Evolutionary conservation across 306 rosid species (phyloP), one percentile per base, ranked within the genome.

Genomic region (Quercus dentata): DNA sequence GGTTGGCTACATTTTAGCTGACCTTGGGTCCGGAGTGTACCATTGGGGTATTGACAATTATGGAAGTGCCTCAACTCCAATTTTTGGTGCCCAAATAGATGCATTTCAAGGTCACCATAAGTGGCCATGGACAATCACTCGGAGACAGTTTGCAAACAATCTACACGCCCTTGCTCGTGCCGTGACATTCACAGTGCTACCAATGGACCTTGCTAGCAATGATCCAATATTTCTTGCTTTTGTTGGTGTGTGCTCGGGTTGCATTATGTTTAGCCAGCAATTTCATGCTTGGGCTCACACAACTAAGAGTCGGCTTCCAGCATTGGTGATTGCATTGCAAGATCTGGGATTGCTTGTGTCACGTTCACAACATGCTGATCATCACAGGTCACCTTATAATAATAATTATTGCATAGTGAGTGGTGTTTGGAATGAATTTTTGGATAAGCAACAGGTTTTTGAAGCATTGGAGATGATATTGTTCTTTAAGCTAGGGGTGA

Each of bases 211-310:
- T 44, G n/a, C 84, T 69, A 86, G 73, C 30, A 81, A 88, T 72
- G 91, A 95, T 41, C 96, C 94, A 5, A 3, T 75, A 30, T 8
- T 86, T 57, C 90, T 83, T 75, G 90, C 85, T 1, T 91, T 95
- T 73, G 89, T 92, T 81, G 87, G 82, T 7, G 28, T 84, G 81
- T 92, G 83, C 64, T 69, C 97, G 0, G 92, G 92, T 15, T 90
- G 94, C 89, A 93, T 93, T 64, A 92, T 95, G 97, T 95, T 95
- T 28, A 95, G 97, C 87, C 99, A 95, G 68, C 99, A 95, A 68
- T 95, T 95, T 71, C 99, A 95, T 74, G 96, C 98, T 8, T 95
- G 99, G 99, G 94, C 99, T 11, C 99, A 95, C 11, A 88, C 90
- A 17, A 91, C 92, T 0, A 91, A 90, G 86, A 93, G 98, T 78